Evolutionary conservation across 768 basidiomycete species (phyloP), one percentile per base, ranked within the genome.

Genomic region (Lactifluus piperatus): DNA sequence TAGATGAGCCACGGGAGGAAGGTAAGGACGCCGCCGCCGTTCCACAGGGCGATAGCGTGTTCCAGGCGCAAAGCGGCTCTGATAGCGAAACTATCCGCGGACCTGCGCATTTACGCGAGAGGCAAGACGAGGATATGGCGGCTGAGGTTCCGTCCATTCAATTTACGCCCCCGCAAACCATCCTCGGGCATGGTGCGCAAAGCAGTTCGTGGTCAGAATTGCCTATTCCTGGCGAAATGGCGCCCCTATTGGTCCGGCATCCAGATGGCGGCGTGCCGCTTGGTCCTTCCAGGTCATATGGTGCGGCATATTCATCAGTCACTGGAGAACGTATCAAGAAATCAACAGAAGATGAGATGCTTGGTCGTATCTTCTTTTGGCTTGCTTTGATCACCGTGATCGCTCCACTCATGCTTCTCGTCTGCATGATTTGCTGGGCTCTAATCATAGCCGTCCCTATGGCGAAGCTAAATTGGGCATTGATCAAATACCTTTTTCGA

Each of bases 381-480:
- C 72, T 87, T 34, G 72, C 79, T 8, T 82, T 97, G 70, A 71
- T 82, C 63, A 74, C 77, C 62, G 75, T 97, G 69, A 86, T 99
- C 66, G 88, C 92, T 0, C 97, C 97, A 6, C 74, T 92, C 62
- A 85, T 98, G 80, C 79, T 97, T 54, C 56, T 88, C 62, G 91
- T 92, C 29, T 97, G 93, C 71, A 67, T 91, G 62, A 74, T 92
- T 52, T 98, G 97, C 74, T 99, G 94, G 94, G 93, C 79, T n/a
- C 78, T 93, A 60, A 85, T 99, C 60, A 79, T 99, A 69, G 90
- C 94, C 57, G 89, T 99, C 64, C 97, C 97, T 4, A 99, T 99
- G 97, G 97, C 94, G 32, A 95, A 88, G 70, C 80, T 99, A 51
- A 91, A 85, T 65, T 98, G 95, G 95, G 91, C 84, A n/a, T 80